Percentiles rank a stretch among this genome's conserved stretches.
Evolutionary conservation across 306 rosid species (phyloP).

Genomic region (Erythrophleum fordii): DNA sequence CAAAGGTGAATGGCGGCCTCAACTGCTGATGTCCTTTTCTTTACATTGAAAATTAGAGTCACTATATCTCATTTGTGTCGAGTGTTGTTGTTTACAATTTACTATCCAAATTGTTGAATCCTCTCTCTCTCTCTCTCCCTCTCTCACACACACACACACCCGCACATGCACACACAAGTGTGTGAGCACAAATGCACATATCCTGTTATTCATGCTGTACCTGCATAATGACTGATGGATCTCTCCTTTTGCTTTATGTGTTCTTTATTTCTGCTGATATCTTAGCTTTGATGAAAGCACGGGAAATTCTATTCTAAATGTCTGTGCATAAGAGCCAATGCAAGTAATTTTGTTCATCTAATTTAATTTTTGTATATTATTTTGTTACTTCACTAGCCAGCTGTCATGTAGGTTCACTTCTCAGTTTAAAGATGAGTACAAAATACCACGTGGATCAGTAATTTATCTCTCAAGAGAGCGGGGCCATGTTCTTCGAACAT

Average conservation of each 20-base stretch:
- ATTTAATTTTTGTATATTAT: constrained; percentile 9
- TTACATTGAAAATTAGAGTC: background rate
- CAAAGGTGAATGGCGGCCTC: constrained; percentile 61
- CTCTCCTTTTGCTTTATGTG: background rate
- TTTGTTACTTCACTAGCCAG: constrained; percentile 30
- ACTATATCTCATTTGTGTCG: background rate
- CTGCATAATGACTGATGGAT: background rate
- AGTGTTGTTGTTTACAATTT: background rate
- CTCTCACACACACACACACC: too few relatives aligned
- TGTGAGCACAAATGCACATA: background rate
- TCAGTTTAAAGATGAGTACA: constrained; percentile 86
- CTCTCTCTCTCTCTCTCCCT: too few relatives aligned
- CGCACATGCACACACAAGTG: background rate
- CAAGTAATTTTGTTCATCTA: background rate
- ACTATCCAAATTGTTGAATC: background rate
- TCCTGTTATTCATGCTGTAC: background rate
- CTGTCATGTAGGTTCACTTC: constrained; percentile 84
- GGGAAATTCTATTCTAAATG: background rate
- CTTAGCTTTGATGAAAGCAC: background rate
- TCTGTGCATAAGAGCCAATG: background rate
- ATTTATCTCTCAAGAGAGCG: constrained; percentile 76
- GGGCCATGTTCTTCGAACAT: constrained; percentile 78
- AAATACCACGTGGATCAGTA: constrained; percentile 85
- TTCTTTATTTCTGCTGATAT: constrained; percentile 10
- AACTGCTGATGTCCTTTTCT: background rate